Percentiles rank a stretch among this genome's conserved stretches.
phyloP scores from a whole-genome alignment of 768 basidiomycete species.

The Tricholoma saponaceum region DNA sequence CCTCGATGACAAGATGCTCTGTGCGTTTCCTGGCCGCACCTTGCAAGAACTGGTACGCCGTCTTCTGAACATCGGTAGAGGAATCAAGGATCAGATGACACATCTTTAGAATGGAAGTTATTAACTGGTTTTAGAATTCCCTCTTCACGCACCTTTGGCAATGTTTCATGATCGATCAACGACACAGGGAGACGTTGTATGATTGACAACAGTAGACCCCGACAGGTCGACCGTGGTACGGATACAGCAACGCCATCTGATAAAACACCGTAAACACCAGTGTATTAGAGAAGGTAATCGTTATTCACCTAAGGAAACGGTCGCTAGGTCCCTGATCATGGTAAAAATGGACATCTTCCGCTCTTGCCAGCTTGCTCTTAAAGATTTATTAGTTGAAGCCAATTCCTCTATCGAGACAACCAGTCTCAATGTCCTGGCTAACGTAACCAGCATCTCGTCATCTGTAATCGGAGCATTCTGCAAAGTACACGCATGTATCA shows the following conservation, averaged over 20 bases:
- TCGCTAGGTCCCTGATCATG: conserved; percentile 58
- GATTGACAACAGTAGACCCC: conserved; percentile 64
- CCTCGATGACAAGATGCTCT: conserved; percentile 82
- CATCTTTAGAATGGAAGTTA: conserved; percentile 45
- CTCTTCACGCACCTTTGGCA: conserved; percentile 49
- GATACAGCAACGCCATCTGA: conserved; percentile 32
- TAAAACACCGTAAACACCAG: conserved; percentile 1
- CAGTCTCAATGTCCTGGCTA: conserved; percentile 70
- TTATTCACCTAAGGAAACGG: conserved; percentile 43
- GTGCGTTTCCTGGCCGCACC: conserved; percentile 71
- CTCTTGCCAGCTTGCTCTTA: conserved; percentile 67
- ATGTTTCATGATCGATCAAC: conserved; percentile 57
- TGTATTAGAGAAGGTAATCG: not conserved
- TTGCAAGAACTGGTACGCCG: conserved; percentile 70
- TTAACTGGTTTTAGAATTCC: not conserved
- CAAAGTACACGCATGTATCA: not conserved
- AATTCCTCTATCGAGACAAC: conserved; percentile 69
- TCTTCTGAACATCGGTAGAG: conserved; percentile 62
- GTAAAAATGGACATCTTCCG: conserved; percentile 48
- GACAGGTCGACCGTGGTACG: conserved; percentile 60
- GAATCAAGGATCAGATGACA: conserved; percentile 72
- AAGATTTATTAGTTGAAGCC: conserved; percentile 62
- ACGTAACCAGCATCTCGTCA: conserved; percentile 47
- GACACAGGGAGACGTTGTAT: conserved; percentile 62
- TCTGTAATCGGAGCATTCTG: conserved; percentile 64